Conservation (phyloP, 805 yeast genomes). For the Cyberlindnera subsufficiens region DNA sequence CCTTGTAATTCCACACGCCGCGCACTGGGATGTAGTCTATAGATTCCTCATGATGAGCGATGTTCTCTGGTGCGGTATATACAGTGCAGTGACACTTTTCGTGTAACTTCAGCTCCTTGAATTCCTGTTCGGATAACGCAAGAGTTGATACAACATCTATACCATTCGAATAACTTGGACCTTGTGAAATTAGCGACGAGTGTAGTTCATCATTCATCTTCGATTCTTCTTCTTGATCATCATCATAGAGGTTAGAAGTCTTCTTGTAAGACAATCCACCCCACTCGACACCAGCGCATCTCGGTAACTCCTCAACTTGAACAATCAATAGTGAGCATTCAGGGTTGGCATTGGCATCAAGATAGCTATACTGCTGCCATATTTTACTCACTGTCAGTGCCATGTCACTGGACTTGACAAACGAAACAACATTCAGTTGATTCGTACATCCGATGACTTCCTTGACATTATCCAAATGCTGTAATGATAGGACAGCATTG, state of each 20-base stretch:
- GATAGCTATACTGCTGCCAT: constrained; percentile 41
- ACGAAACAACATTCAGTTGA: constrained; percentile 49
- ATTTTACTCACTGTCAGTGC: constrained; percentile 29
- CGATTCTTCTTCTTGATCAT: constrained; percentile 36
- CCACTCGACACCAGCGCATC: constrained; percentile 68
- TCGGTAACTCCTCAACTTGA: constrained; percentile 54
- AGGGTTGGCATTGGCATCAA: constrained; percentile 21
- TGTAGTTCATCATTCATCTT: neutral
- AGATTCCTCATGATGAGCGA: constrained; percentile 1
- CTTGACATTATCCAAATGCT: constrained; percentile 65
- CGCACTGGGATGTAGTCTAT: constrained; percentile 25
- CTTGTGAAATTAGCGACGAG: constrained; percentile 2
- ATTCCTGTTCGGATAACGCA: constrained; percentile 13
- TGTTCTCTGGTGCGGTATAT: constrained; percentile 15
- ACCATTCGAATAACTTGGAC: constrained; percentile 11
- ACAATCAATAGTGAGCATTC: constrained; percentile 39
- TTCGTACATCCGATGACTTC: constrained; percentile 41
- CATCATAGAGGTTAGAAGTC: constrained; percentile 29
- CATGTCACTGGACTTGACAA: constrained; percentile 32
- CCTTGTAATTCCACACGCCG: constrained; percentile 23
- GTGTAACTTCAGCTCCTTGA: constrained; percentile 5
- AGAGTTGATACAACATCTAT: constrained; percentile 15
- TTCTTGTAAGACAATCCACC: constrained; percentile 52
- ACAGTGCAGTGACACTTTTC: constrained; percentile 17
- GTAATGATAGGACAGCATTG: constrained; percentile 56